Percentiles rank a stretch among this genome's conserved stretches.
These are phyloP conservation scores for Populus euphratica DNA, from an alignment of 345 rosid genomes.

Conservation along the genomic window DNA sequence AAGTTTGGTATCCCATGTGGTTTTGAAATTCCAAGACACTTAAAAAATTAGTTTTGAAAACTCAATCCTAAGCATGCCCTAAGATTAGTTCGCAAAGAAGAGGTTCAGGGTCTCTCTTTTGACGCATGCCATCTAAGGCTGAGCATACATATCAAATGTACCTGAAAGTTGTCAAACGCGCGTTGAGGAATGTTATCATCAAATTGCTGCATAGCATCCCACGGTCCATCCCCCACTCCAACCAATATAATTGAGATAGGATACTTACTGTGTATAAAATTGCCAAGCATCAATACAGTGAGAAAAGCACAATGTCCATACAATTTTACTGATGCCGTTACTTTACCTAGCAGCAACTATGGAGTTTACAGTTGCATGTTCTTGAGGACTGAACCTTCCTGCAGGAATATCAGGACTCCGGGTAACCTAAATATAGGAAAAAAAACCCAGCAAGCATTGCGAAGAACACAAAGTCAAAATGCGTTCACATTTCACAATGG, in stretches of 20 bases:
- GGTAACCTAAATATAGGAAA: slow-evolving; percentile 48
- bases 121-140: neutral
- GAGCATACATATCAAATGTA: slow-evolving; percentile 11
- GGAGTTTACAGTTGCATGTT: slow-evolving; percentile 75
- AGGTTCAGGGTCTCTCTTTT: neutral
- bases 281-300: slow-evolving; percentile 17
- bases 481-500: neutral
- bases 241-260: slow-evolving; percentile 86
- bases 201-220: slow-evolving; percentile 86
- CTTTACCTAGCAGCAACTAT: slow-evolving; percentile 87
- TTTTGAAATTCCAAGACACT: neutral
- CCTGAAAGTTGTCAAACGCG: slow-evolving; percentile 93
- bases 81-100: neutral
- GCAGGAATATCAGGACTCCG: slow-evolving; percentile 53
- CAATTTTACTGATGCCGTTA: slow-evolving; percentile 1
- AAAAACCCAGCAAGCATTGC: neutral
- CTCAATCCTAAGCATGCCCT: neutral
- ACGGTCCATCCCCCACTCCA: slow-evolving; percentile 98
- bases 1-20: neutral
- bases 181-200: slow-evolving; percentile 92
- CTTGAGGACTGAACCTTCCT: slow-evolving; percentile 75
- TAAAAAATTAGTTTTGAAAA: neutral
- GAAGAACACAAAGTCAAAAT: neutral
- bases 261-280: slow-evolving; percentile 47
- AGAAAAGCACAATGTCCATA: slow-evolving; percentile 3